Evolutionary conservation across 208 protist species (phyloP), one percentile per base, ranked within the genome.

Genomic region (Angomonas deanei): DNA sequence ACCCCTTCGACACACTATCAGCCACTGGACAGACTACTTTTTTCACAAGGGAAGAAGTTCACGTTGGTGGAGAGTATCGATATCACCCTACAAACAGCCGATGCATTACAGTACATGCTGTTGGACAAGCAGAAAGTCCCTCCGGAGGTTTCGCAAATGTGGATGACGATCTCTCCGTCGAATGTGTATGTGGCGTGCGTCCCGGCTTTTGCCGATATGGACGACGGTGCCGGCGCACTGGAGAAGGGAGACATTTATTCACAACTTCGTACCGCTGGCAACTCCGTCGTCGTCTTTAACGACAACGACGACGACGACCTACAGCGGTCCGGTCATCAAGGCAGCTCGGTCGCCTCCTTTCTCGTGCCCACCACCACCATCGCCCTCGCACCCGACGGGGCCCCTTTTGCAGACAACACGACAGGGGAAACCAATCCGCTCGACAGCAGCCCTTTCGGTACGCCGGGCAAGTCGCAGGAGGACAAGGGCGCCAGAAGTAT

Each of bases 101-200:
- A 87, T 26, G 79, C 73, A 21, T 66, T 92, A 39, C 80, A 88
- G 54, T 92, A 92, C 65, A 80, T 89, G 6, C 64, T 84, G 27
- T 72, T 80, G 30, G 86, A 92, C 47, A 59, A 72, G 19, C 42
- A 39, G 31, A 54, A 84, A 24, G 71, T 88, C 4, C 83, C 86
- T 0, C 36, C 34, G 11, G 66, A 68, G 24, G 77, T 87, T 19
- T 31, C 52, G 30, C 60, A 38, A 15, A 62, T 77, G 42, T 89
- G 86, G 82, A 54, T 74, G 30, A 70, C 64, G 2, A 57, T 92
- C 15, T 64, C 80, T 31, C 86, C 86, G 19, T 75, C 74, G 24
- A 78, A 84, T 69, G 42, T 89, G 30, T 89, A 76, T 64, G 49
- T 89, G 21, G 66, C 65, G 3, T 67, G 31, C 61, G 47, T 36